Conservation (phyloP, 176 grass and related monocot genomes). For the Aegilops longissima region DNA sequence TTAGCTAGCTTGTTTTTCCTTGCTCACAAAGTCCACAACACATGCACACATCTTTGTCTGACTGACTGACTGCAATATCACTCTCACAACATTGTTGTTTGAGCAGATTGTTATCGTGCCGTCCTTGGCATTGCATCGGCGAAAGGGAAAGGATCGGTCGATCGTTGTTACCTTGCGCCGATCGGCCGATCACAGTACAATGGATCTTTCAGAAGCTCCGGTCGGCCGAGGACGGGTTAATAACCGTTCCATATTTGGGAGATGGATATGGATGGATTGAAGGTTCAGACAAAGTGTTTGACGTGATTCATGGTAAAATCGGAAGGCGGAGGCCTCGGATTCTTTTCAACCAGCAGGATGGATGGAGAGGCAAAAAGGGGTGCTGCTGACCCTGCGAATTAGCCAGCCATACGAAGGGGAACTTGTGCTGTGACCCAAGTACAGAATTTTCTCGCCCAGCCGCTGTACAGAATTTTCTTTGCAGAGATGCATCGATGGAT, state of each 20-base stretch:
- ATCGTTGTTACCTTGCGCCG: conserved; percentile 72
- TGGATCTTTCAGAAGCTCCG: conserved; percentile 40
- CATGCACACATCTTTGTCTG: not conserved
- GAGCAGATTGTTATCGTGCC: conserved; percentile 57
- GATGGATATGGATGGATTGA: not conserved
- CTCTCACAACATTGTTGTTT: not conserved
- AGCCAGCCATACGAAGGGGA: no score
- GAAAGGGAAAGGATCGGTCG: conserved; percentile 50
- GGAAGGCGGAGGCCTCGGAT: conserved; percentile 11
- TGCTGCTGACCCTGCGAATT: not conserved
- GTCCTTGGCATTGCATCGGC: conserved; percentile 61
- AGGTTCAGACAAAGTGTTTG: not conserved
- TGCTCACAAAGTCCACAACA: not conserved
- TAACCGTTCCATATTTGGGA: not conserved
- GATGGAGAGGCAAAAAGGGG: not conserved
- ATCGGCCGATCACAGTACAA: no score
- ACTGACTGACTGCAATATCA: not conserved
- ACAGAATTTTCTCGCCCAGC: no score
- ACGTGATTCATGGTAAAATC: not conserved
- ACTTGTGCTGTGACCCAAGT: no score
- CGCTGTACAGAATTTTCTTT: no score
- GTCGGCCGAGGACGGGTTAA: conserved; percentile 72
- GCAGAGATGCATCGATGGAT: no score
- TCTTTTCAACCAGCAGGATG: conserved; percentile 1
- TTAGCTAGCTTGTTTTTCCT: conserved; percentile 6